phyloP scores from a whole-genome alignment of 345 rosid species.

The Psidium friedrichsthalianum region DNA sequence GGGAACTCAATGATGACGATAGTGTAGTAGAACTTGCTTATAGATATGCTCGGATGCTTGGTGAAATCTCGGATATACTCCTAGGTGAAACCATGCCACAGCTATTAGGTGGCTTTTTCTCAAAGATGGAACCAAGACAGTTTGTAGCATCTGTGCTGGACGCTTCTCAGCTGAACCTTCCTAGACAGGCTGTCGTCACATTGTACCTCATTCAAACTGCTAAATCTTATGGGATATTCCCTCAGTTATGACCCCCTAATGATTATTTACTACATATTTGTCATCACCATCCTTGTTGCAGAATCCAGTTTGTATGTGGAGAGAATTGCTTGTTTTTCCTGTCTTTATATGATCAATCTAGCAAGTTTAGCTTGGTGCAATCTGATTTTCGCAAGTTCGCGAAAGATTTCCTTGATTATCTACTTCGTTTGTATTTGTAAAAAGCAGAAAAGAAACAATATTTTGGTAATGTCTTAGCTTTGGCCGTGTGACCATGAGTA shows the following conservation, averaged over 20 bases:
- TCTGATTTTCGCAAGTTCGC: not conserved
- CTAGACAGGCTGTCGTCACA: not conserved
- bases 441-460: not conserved
- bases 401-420: not conserved
- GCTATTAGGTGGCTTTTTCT: constrained; percentile 3
- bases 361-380: not conserved
- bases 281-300: not conserved
- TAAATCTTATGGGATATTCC: not conserved
- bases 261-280: not conserved
- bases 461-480: not conserved
- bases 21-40: not conserved
- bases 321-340: not conserved
- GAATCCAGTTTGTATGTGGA: not conserved
- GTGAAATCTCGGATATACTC: constrained; percentile 6
- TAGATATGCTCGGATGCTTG: not conserved
- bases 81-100: constrained; percentile 4
- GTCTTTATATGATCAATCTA: not conserved
- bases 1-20: not conserved
- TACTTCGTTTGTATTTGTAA: not conserved
- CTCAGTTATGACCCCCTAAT: not conserved
- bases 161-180: constrained; percentile 11
- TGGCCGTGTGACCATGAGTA: not conserved
- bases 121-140: constrained; percentile 16
- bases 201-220: not conserved
- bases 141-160: not conserved